Evolutionary conservation across 805 yeast genomes (phyloP), one percentile per base, ranked within the genome.

Genomic region (Metschnikowia arizonensis): DNA sequence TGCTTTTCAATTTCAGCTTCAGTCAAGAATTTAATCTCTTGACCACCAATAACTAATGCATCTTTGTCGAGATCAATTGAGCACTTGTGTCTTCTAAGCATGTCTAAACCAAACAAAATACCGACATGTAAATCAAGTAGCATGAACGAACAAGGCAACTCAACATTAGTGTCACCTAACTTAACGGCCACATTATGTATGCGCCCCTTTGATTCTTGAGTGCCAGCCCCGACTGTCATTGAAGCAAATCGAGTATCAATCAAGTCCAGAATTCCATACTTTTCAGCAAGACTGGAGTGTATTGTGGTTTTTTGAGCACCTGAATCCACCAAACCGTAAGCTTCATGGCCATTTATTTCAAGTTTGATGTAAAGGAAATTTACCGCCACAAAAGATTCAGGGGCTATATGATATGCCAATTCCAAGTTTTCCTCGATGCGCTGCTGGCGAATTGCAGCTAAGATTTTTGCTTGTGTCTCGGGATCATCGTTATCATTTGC

Each of bases 231-330:
- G 44, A 79, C 71, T 1, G 96, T 97, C 57, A 81, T 81, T 18
- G 97, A 96, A 35, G 72, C 72, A 61, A 82, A 88, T 49, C 97
- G 72, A 49, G 68, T 80, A 61, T 93, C 99, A 5, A 93, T 80
- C 45, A 89, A 67, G 52, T 84, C 79, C 21, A 80, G 66, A 21
- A 93, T 66, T 1, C 85, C 85, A 48, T 90, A 79, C 39, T 72
- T 68, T 50, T 84, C 85, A 0, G 96, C 96, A 51, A 90, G 71
- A 33, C 72, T 68, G 1, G 95, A 85, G 26, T 89, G 81, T 58
- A 93, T 79, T 33, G 93, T 83, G 0, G 99, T 89, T 24, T 80
- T 72, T 63, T 89, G 97, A 0, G 99, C 98, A 2, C 99, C 99
- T 0, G 97, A 81, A 62, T 93, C 99, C 4, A 93, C 95, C 69